Evolutionary conservation across 2,329 filamentous ascomycete species (phyloP).

Genomic region (Pseudogymnoascus sp.): DNA sequence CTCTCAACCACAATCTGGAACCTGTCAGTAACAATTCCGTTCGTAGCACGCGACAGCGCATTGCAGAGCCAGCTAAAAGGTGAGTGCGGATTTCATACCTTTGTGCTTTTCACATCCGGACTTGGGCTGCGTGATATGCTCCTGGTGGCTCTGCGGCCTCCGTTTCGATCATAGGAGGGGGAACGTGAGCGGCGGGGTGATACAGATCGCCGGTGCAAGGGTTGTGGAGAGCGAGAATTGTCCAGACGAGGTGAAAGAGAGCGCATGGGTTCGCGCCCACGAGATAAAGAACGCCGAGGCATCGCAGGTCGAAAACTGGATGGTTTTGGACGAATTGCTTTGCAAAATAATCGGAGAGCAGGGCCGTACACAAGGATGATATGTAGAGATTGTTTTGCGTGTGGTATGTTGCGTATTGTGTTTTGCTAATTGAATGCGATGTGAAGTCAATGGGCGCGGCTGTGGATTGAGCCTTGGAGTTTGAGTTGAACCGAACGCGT

Average conservation of each 20-base stretch:
- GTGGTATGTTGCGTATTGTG: not conserved
- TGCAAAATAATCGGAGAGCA: not conserved
- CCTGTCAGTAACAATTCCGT: conserved; percentile 14
- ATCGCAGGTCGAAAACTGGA: not conserved
- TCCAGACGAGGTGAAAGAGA: conserved; percentile 10
- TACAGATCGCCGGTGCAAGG: conserved; percentile 28
- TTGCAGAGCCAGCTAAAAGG: conserved; percentile 8
- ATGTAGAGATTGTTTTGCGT: not conserved
- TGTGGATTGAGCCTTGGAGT: not conserved
- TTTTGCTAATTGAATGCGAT: not conserved
- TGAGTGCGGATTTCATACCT: conserved; percentile 32
- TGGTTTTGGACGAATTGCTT: not conserved
- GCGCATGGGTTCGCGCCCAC: conserved; percentile 10
- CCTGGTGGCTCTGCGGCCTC: conserved; percentile 26
- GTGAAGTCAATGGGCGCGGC: not conserved
- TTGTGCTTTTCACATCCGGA: conserved; percentile 42
- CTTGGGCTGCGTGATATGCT: conserved; percentile 24
- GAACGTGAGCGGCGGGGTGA: conserved; percentile 27
- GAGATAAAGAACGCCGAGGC: conserved; percentile 11
- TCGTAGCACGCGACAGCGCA: conserved; percentile 11
- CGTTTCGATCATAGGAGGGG: conserved; percentile 23
- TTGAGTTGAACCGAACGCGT: not conserved
- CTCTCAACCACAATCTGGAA: conserved; percentile 87
- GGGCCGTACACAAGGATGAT: not conserved
- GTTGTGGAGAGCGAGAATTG: conserved; percentile 6